phyloP scores from a whole-genome alignment of 2,329 filamentous ascomycete species.

The Colletotrichum sp. region DNA sequence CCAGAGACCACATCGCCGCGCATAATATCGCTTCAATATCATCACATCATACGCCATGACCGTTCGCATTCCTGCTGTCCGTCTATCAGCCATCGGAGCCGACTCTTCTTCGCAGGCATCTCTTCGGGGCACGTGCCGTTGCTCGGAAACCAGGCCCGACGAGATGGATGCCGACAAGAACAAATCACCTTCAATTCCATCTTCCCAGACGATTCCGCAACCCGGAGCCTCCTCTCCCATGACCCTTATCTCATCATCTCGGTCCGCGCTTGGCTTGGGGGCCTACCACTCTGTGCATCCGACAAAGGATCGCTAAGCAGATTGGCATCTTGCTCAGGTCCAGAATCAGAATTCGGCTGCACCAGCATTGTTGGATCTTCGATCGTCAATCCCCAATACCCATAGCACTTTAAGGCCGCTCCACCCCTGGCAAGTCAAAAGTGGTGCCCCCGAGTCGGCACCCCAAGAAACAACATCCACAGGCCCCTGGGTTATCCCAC shows the following conservation, averaged over 20 bases:
- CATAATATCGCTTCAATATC: not conserved
- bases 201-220: not conserved
- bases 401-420: not conserved
- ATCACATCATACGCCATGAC: not conserved
- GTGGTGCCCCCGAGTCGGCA: slow-evolving; percentile 3
- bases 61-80: not conserved
- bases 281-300: not conserved
- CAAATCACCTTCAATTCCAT: not conserved
- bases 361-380: slow-evolving; percentile 16
- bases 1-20: not conserved
- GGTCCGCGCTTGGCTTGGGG: not conserved
- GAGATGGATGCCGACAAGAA: not conserved
- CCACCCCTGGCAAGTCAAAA: slow-evolving; percentile 16
- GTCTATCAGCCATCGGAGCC: not conserved
- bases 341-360: slow-evolving; percentile 9
- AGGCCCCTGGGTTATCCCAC: not conserved
- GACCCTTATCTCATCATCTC: not conserved
- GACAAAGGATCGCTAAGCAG: not conserved
- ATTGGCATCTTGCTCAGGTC: not conserved
- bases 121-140: not conserved
- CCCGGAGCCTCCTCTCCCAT: not conserved
- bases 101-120: not conserved
- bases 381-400: slow-evolving; percentile 12
- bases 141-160: not conserved
- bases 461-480: not conserved